A percentile compares a stretch with the other conserved stretches of the same genome.
Evolutionary conservation across 345 rosid species (phyloP).

Genomic region (Nasturtium officinale): DNA sequence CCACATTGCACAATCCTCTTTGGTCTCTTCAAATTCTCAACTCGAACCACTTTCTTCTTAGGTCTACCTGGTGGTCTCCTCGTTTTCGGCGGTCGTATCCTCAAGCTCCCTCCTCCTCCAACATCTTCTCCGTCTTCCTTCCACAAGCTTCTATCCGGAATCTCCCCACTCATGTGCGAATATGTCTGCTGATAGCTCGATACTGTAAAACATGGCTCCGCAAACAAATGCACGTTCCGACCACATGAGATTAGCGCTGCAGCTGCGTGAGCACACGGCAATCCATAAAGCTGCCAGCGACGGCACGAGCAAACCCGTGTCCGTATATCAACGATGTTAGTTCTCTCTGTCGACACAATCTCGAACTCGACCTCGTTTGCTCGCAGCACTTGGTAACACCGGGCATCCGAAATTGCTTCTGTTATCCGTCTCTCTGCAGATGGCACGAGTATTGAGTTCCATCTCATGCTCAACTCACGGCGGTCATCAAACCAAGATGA

Average conservation of each 20-base stretch:
- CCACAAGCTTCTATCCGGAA: slow-evolving; percentile 76
- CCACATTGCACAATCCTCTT: slow-evolving; percentile 98
- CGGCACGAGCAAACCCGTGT: slow-evolving; percentile 86
- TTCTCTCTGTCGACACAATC: slow-evolving; percentile 95
- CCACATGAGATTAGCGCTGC: slow-evolving; percentile 97
- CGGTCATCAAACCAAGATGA: slow-evolving; percentile 64
- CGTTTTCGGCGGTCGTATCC: slow-evolving; percentile 80
- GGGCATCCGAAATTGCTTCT: slow-evolving; percentile 85
- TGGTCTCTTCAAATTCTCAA: slow-evolving; percentile 91
- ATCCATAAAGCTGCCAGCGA: slow-evolving; percentile 93
- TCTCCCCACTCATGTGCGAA: slow-evolving; percentile 66
- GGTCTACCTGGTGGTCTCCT: slow-evolving; percentile 99
- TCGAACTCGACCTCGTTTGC: slow-evolving; percentile 97
- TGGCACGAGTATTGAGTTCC: slow-evolving; percentile 86
- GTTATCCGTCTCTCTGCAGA: slow-evolving; percentile 82
- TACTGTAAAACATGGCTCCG: slow-evolving; percentile 83
- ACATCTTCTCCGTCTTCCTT: slow-evolving; percentile 61
- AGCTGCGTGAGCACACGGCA: slow-evolving; percentile 96
- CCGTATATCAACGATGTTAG: slow-evolving; percentile 90
- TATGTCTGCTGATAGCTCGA: slow-evolving; percentile 76
- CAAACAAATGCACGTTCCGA: slow-evolving; percentile 73
- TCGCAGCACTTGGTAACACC: slow-evolving; percentile 93
- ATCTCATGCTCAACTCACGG: slow-evolving; percentile 77
- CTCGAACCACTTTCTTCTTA: slow-evolving; percentile 90
- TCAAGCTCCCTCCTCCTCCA: slow-evolving; percentile 63